Conservation (phyloP, 352 stramenopile species). For the Phytophthora brassicae region DNA sequence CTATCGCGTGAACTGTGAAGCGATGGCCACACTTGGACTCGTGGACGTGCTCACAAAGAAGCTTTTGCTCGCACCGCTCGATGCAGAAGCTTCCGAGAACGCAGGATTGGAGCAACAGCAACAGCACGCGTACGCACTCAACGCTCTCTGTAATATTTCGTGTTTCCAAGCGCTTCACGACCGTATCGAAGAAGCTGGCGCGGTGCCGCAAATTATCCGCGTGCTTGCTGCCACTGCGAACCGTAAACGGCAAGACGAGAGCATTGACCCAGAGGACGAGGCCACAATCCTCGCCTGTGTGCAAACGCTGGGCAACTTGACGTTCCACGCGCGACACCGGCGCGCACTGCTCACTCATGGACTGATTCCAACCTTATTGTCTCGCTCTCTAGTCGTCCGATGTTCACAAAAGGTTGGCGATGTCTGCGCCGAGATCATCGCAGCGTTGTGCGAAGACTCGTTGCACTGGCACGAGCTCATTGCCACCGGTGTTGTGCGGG, state of each 20-base stretch:
- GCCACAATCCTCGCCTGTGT: slow-evolving; percentile 63
- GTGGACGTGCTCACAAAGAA: slow-evolving; percentile 73
- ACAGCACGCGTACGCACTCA: slow-evolving; percentile 72
- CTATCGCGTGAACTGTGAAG: slow-evolving; percentile 72
- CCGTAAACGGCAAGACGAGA: background rate
- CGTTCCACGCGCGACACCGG: slow-evolving; percentile 61
- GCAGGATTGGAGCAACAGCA: slow-evolving; percentile 53
- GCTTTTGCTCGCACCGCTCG: slow-evolving; percentile 31
- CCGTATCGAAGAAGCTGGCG: slow-evolving; percentile 61
- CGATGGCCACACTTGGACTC: slow-evolving; percentile 64
- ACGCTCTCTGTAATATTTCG: slow-evolving; percentile 81
- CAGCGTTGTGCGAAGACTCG: slow-evolving; percentile 67
- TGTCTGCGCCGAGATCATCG: slow-evolving; percentile 66
- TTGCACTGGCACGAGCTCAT: slow-evolving; percentile 54
- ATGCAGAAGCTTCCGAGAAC: slow-evolving; percentile 13
- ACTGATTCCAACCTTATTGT: slow-evolving; percentile 50
- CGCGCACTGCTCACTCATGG: slow-evolving; percentile 58
- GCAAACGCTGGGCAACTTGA: slow-evolving; percentile 73
- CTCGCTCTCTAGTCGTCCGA: slow-evolving; percentile 39
- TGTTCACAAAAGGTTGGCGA: slow-evolving; percentile 43
- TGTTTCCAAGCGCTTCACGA: slow-evolving; percentile 63
- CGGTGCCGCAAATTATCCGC: slow-evolving; percentile 51
- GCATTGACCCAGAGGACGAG: slow-evolving; percentile 30
- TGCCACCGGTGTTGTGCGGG: slow-evolving; percentile 48
- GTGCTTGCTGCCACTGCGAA: slow-evolving; percentile 39